These are phyloP conservation scores for Paraphaeosphaeria sporulosa DNA, from an alignment of 2,329 filamentous ascomycete species.

Conservation along the genomic window DNA sequence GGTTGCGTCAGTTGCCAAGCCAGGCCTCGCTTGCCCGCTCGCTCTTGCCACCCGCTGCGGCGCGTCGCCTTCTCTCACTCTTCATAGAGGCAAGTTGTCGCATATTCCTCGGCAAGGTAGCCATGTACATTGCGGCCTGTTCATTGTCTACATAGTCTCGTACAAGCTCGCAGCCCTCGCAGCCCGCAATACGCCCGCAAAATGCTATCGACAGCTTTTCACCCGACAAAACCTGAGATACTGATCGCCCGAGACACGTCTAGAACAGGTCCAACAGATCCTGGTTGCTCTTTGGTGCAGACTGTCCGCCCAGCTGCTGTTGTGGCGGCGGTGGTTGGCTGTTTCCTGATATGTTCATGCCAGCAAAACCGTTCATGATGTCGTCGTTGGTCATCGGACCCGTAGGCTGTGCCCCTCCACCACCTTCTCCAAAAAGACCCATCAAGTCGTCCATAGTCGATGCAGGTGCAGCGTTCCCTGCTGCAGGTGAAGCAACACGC, in stretches of 20 bases:
- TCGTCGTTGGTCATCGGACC: constrained; percentile 56
- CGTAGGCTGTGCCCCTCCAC: constrained; percentile 39
- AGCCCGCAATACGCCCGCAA: constrained; percentile 18
- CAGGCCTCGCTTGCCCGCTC: constrained; percentile 7
- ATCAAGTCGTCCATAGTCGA: constrained; percentile 82
- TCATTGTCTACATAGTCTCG: constrained; percentile 26
- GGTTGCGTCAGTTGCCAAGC: constrained; percentile 23
- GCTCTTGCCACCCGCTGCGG: constrained; percentile 13
- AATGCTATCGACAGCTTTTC: constrained; percentile 27
- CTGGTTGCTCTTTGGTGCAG: constrained; percentile 64
- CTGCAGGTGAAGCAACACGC: constrained; percentile 69
- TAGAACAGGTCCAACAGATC: constrained; percentile 65
- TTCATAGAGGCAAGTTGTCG: not conserved
- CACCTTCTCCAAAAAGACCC: constrained; percentile 65
- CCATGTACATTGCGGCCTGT: constrained; percentile 8
- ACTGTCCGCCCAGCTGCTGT: constrained; percentile 62
- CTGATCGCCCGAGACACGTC: constrained; percentile 10
- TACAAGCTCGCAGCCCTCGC: constrained; percentile 16
- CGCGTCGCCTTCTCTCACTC: not conserved
- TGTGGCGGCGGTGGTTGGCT: constrained; percentile 71
- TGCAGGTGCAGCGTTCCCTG: constrained; percentile 51
- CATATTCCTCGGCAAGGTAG: not conserved
- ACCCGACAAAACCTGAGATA: constrained; percentile 14
- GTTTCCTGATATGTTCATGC: constrained; percentile 74
- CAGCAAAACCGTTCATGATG: constrained; percentile 83